phyloP scores from a whole-genome alignment of 2,329 filamentous ascomycete genomes.

The Capronia epimyces region DNA sequence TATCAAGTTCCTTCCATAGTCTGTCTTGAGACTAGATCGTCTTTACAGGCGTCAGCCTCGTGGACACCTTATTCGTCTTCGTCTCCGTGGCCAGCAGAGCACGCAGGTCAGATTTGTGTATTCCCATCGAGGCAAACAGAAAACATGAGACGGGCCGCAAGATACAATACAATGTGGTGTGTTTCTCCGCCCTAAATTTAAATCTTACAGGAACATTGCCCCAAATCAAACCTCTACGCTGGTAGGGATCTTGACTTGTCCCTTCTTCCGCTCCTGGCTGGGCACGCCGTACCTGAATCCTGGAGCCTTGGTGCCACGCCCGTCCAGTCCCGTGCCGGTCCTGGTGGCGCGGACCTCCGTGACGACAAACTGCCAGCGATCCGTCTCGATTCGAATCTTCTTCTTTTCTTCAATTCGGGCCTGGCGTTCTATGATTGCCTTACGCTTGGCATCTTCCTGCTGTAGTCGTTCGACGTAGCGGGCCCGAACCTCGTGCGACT shows the following conservation, averaged over 20 bases:
- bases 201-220: too few species aligned
- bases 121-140: too few species aligned
- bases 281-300: slow-evolving; percentile 60
- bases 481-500: slow-evolving; percentile 35
- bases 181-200: too few species aligned
- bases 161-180: too few species aligned
- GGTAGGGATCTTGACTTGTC: slow-evolving; percentile 58
- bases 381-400: slow-evolving; percentile 36
- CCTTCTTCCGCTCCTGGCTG: slow-evolving; percentile 58
- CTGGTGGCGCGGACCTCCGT: slow-evolving; percentile 50
- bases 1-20: too few species aligned
- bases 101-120: too few species aligned
- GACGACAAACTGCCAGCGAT: slow-evolving; percentile 58
- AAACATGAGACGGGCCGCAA: too few species aligned
- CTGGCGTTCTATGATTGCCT: slow-evolving; percentile 41
- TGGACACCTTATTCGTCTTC: too few species aligned
- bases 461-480: slow-evolving; percentile 44
- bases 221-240: slow-evolving; percentile 49
- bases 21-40: too few species aligned
- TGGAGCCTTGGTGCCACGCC: slow-evolving; percentile 49
- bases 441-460: slow-evolving; percentile 38
- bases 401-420: slow-evolving; percentile 37
- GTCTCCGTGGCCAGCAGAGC: too few species aligned
- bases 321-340: slow-evolving; percentile 51
- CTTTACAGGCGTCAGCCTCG: too few species aligned